These are phyloP conservation scores for Mucor lusitanicus DNA, from an alignment of 371 early-diverging fungal species.

Conservation along the genomic window DNA sequence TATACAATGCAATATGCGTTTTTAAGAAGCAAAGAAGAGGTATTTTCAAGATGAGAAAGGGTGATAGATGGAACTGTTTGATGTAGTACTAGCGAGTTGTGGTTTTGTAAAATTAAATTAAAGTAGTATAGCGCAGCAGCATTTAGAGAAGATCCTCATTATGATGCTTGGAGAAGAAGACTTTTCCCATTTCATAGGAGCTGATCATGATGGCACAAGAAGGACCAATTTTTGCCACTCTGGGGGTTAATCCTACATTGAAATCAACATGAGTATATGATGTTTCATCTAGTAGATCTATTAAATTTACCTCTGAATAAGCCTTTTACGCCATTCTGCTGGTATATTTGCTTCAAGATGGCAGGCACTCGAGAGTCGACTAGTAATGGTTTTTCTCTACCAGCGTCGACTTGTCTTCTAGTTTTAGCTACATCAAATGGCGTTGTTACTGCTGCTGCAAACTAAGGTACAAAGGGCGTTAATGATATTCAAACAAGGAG, in stretches of 20 bases:
- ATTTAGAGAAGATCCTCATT: neutral
- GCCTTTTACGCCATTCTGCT: constrained; percentile 73
- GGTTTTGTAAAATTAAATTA: too few relatives aligned
- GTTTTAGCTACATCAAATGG: constrained; percentile 98
- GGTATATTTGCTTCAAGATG: constrained; percentile 56
- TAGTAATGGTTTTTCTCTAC: constrained; percentile 23
- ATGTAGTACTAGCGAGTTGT: too few relatives aligned
- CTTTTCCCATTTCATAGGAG: constrained; percentile 75
- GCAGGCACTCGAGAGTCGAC: constrained; percentile 28
- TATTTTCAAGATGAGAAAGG: too few relatives aligned
- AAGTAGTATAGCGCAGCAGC: too few relatives aligned
- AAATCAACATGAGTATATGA: constrained; percentile 1
- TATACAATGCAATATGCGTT: too few relatives aligned
- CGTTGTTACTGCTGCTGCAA: constrained; percentile 88
- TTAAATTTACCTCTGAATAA: constrained; percentile 62
- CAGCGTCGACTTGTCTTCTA: constrained; percentile 67
- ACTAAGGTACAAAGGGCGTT: constrained; percentile 24
- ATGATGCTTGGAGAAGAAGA: constrained; percentile 40
- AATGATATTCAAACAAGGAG: neutral
- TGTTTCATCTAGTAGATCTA: neutral
- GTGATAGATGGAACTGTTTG: too few relatives aligned
- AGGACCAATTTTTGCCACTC: constrained; percentile 91
- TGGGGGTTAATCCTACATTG: constrained; percentile 63
- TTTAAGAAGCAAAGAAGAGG: too few relatives aligned
- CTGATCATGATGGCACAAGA: constrained; percentile 97